Evolutionary conservation across 1,139 yeast genomes (phyloP), one percentile per base, ranked within the genome.

Genomic region (Kodamaea anthophila): DNA sequence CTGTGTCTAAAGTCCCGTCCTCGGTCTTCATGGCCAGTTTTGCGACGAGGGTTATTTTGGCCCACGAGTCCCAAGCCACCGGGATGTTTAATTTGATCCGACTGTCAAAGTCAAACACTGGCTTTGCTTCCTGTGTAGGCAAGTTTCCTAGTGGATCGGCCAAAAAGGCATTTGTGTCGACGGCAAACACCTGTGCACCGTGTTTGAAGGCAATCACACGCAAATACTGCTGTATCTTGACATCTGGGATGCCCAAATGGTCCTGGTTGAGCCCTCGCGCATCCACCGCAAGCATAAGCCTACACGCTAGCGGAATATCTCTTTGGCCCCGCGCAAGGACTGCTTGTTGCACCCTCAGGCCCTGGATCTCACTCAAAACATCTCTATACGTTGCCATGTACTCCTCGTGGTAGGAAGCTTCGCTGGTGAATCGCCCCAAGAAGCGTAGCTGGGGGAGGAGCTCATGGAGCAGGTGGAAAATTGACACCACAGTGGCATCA

Each of bases 201-300:
- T 70, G 70, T 21, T 61, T 55, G 29, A 74, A 45, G 9, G 74
- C 59, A 1, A 76, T 37, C 7, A 66, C 51, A 22, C 94, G 60
- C 18, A 77, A 40, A 25, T 61, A 44, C 41, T 79, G 83, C 44
- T 81, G 86, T 3, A 65, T 44, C 16, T 40, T 41, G 9, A 58
- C 46, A 18, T 46, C 42, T 9, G 37, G 37, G 4, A 50, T 42
- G 1, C 53, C 35, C 13, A 58, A 39, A 23, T 45, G 47, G 24
- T 48, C 52, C 10, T 36, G 36, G 5, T 40, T 44, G 6, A 50
- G 28, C 12, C 28, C 18, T 2, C 23, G 21, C 3, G 53, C 31
- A 26, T 54, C 49, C 14, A 55, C 29, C 9, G 51, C 23, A 4
- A 53, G 32, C 4, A 36, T 33, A 15, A 49, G 29, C 8, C 46